Evolutionary conservation across 2,329 filamentous ascomycete species (phyloP).

Genomic region (Pseudogymnoascus sp.): DNA sequence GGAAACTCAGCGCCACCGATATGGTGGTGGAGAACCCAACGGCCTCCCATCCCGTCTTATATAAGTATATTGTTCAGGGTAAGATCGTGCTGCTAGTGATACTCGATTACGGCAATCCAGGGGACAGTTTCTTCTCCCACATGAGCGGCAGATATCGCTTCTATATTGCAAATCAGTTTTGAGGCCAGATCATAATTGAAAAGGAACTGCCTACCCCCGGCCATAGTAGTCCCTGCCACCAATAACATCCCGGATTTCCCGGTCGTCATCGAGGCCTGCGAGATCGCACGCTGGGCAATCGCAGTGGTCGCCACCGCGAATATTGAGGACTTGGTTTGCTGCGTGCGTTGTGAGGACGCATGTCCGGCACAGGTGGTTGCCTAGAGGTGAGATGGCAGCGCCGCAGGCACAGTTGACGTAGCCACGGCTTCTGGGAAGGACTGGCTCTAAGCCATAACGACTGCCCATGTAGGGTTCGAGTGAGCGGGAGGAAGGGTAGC

Average conservation of each 20-base stretch:
- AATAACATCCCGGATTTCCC: background rate
- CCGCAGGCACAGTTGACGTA: conserved; percentile 4
- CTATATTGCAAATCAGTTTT: background rate
- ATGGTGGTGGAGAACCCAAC: background rate
- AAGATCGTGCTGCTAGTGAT: background rate
- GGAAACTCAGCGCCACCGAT: background rate
- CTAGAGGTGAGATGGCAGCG: background rate
- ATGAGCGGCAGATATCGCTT: conserved; percentile 7
- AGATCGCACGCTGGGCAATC: conserved; percentile 6
- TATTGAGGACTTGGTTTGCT: conserved; percentile 9
- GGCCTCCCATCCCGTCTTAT: background rate
- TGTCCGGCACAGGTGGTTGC: conserved; percentile 5
- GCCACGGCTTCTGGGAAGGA: background rate
- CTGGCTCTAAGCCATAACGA: background rate
- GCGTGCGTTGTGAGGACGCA: conserved; percentile 7
- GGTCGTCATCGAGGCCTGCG: background rate
- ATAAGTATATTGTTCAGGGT: conserved; percentile 1
- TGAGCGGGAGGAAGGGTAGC: conserved; percentile 1
- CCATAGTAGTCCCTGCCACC: background rate
- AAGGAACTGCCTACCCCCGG: background rate
- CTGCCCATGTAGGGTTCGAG: background rate
- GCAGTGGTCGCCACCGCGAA: conserved; percentile 6
- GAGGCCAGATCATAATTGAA: background rate
- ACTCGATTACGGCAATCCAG: conserved; percentile 3
- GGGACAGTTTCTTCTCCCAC: background rate